Base-by-base conservation (phyloP, 257 asterid genomes). In the Anisodus acutangulus region DNA sequence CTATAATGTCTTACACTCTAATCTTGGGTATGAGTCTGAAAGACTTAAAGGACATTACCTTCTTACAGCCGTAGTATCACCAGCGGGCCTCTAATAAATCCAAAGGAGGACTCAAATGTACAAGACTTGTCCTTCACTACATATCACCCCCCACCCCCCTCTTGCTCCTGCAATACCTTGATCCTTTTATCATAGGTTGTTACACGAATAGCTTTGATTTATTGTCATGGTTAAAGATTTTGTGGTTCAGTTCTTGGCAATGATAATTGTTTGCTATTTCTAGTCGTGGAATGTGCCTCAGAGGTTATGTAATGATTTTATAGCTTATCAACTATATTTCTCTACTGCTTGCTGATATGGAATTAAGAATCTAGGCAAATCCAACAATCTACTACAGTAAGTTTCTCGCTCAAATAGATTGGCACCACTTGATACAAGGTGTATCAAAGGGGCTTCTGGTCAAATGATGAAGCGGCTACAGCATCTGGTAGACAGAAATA, bases 251-350 rank as follows among this genome's bases (percentile, higher is more conserved):
- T 53, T 53, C 64, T 26, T 13, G 26, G 47, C 62, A 51, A 31
- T 78, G 41, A 53, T 49, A 49, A 49, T 53, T 7, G 4, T 53
- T 47, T 78, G 81, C 64, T 78, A 53, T 53, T 78, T 78, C 7
- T 49, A 19, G 22, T 53, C 47, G 26, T 78, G 81, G 35, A 31
- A 31, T 31, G 35, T 31, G 22, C 63, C 63, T 13, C 8, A 26
- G 59, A 49, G 47, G 81, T 51, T 76, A 76, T 76, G 81, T 5
- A 51, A 76, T 76, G 63, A n/a, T 76, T 76, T 74, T 76, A 51
- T 51, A 51, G 13, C 81, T 26, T 51, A 76, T 76, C 63, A 51
- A 76, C 47, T 12, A 51, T 76, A 63, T 26, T 51, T 53, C 63
- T 76, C 63, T 70, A 26, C 26, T 13, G 13, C 26, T 76, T 51